These are phyloP conservation scores for Penstemon barbatus DNA, from an alignment of 257 asterid species.

Conservation along the genomic window DNA sequence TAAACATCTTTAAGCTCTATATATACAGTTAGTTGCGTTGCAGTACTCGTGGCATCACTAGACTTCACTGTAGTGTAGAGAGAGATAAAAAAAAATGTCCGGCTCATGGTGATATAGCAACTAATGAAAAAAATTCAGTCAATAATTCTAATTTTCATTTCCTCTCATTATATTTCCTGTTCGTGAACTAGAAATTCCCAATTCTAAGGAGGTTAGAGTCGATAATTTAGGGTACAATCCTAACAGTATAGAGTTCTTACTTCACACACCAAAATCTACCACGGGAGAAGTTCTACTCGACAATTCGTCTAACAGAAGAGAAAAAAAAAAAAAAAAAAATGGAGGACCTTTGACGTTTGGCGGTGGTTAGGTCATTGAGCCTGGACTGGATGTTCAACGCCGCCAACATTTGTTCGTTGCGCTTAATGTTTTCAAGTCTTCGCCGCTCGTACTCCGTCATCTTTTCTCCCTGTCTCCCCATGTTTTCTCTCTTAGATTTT, in stretches of 20 bases:
- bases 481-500: slow-evolving; percentile 16
- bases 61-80: no score
- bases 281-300: no score
- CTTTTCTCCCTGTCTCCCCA: slow-evolving; percentile 38
- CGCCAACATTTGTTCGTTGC: slow-evolving; percentile 77
- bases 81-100: background rate
- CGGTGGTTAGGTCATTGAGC: slow-evolving; percentile 50
- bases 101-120: background rate
- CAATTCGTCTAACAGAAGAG: no score
- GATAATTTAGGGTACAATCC: no score
- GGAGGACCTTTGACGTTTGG: slow-evolving; percentile 54
- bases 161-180: no score
- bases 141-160: background rate
- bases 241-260: no score
- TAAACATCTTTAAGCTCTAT: background rate
- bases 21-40: no score
- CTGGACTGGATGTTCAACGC: slow-evolving; percentile 73
- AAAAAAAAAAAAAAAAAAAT: background rate
- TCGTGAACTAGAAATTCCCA: no score
- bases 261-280: no score
- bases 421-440: slow-evolving; percentile 80
- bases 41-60: no score
- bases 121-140: background rate
- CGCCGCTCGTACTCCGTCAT: slow-evolving; percentile 76
- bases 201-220: no score